A percentile compares a stretch with the other conserved stretches of the same genome.
Evolutionary conservation across 1,284 basidiomycete species (phyloP).

Genomic region (Fomitopsis palustris): DNA sequence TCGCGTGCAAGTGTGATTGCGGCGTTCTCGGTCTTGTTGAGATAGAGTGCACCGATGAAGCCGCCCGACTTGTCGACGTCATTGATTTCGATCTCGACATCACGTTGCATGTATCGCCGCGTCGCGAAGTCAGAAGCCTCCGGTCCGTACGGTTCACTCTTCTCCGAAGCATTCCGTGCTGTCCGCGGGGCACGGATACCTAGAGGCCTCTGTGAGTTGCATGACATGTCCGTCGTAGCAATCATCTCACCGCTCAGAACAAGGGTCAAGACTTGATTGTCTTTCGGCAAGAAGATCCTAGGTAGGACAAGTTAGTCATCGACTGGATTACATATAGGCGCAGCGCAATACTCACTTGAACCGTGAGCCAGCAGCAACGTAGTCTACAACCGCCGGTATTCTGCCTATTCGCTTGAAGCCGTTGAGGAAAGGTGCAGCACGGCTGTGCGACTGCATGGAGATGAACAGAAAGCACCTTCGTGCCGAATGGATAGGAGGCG

Average conservation of each 20-base stretch:
- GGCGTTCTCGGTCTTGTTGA: slow-evolving; percentile 81
- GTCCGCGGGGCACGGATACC: slow-evolving; percentile 84
- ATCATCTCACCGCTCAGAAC: slow-evolving; percentile 71
- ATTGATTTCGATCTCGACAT: slow-evolving; percentile 91
- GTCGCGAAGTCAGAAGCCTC: slow-evolving; percentile 85
- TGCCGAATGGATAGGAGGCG: slow-evolving; percentile 1
- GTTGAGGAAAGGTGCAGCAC: slow-evolving; percentile 84
- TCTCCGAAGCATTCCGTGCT: slow-evolving; percentile 79
- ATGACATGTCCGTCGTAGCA: slow-evolving; percentile 3
- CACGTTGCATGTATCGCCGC: slow-evolving; percentile 86
- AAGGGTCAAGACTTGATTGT: slow-evolving; percentile 87
- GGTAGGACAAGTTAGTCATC: neutral
- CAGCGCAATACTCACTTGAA: slow-evolving; percentile 66
- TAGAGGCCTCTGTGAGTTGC: slow-evolving; percentile 23
- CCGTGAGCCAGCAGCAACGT: slow-evolving; percentile 88
- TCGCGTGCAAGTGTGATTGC: slow-evolving; percentile 83
- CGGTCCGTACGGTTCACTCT: slow-evolving; percentile 84
- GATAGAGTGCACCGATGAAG: slow-evolving; percentile 88
- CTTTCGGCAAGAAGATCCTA: slow-evolving; percentile 84
- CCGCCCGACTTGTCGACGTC: slow-evolving; percentile 92
- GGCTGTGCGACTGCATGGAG: slow-evolving; percentile 51
- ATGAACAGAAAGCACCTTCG: neutral
- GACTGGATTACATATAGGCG: neutral
- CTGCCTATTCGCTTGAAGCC: slow-evolving; percentile 89
- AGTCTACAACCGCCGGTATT: slow-evolving; percentile 87